Conservation (phyloP, 2,329 filamentous ascomycete species). For the Aspergillus vadensis region DNA sequence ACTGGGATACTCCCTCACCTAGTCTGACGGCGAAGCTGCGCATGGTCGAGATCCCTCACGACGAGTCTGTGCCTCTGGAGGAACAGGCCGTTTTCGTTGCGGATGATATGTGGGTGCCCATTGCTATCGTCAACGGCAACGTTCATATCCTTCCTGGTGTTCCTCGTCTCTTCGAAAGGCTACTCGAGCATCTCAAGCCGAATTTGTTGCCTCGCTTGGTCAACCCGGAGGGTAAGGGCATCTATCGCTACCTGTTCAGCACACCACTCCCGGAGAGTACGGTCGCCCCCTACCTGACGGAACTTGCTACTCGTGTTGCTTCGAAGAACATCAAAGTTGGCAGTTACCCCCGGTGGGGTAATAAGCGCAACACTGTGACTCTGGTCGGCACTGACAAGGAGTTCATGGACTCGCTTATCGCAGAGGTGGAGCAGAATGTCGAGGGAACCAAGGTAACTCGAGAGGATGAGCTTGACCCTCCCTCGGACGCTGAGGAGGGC, state of each 20-base stretch:
- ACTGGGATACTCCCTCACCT: conserved; percentile 81
- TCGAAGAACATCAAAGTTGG: conserved; percentile 85
- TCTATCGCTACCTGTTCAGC: conserved; percentile 75
- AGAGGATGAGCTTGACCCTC: conserved; percentile 71
- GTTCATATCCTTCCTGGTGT: conserved; percentile 91
- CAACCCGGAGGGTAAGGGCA: conserved; percentile 80
- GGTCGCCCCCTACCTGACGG: conserved; percentile 79
- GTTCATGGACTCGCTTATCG: conserved; percentile 75
- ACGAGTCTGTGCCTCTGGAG: conserved; percentile 63
- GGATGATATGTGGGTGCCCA: conserved; percentile 87
- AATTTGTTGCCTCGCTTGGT: conserved; percentile 68
- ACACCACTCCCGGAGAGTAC: conserved; percentile 86
- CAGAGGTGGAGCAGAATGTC: conserved; percentile 75
- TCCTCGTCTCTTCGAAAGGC: conserved; percentile 76
- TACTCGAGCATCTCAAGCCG: conserved; percentile 77
- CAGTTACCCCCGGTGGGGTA: conserved; percentile 91
- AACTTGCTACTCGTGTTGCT: conserved; percentile 72
- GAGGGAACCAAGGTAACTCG: conserved; percentile 68
- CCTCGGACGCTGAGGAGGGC: conserved; percentile 26
- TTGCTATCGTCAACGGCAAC: conserved; percentile 87
- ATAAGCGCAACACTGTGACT: conserved; percentile 84
- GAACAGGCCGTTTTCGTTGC: conserved; percentile 77
- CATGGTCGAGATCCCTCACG: conserved; percentile 85
- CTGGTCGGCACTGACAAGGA: conserved; percentile 75
- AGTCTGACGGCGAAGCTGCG: conserved; percentile 78